Evolutionary conservation across 1,284 basidiomycete species (phyloP), one percentile per base, ranked within the genome.

Genomic region (Ganoderma meredithae): DNA sequence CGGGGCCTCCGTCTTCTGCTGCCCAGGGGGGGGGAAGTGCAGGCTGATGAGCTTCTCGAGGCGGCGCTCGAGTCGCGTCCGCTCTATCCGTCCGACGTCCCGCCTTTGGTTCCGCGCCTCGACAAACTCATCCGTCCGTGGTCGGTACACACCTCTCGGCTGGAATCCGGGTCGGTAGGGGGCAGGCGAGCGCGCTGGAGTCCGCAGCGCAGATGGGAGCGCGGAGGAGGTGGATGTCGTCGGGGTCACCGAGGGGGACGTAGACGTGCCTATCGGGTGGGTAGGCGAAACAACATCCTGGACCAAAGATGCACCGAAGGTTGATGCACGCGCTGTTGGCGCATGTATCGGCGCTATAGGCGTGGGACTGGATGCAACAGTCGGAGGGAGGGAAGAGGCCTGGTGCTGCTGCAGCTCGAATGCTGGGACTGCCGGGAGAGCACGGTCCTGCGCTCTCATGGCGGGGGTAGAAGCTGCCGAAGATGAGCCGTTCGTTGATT

Each of bases 1-100:
- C 25, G 36, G 25, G 65, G 75, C 41, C 71, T 76, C 70, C 68
- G 74, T 40, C 59, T 76, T 76, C 68, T 70, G 67, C 73, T 76
- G 77, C 62, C 61, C 33, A n/a, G 71, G 68, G 1, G 73, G 69
- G 60, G 93, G 89, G 75, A 97, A 97, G 79, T 97, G 95, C 8
- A 97, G 81, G 62, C 87, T 84, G 64, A 96, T 91, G 52, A 96
- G 85, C 82, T 97, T 97, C 76, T 95, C 95, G 67, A 96, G 85
- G 43, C 95, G 84, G 63, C 95, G 83, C 71, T 93, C 92, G 8
- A 96, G 80, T 70, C 96, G 88, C 36, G 93, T 92, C 53, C 91
- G 87, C 76, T 97, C 95, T 53, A 94, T 84, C 33, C 91, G 87
- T 39, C 86, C 84, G n/a, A 85, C 86, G 61, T 91, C 89, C 12